phyloP scores from a whole-genome alignment of 108 stramenopile species.

The Pseudonitzschia pungens region DNA sequence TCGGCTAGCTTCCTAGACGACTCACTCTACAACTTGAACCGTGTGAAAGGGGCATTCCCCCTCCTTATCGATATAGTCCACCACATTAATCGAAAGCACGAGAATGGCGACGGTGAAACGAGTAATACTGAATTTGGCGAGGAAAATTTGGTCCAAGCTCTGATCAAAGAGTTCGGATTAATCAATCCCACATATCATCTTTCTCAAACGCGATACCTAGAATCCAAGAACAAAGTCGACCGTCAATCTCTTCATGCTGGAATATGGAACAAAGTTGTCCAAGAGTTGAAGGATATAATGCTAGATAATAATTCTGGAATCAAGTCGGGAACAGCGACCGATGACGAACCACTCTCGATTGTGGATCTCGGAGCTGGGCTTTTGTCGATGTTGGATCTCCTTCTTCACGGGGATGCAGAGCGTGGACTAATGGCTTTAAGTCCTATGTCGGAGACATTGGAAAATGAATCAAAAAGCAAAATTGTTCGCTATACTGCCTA shows the following conservation, averaged over 20 bases:
- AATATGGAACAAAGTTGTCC: conserved; percentile 59
- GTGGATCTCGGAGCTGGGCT: conserved; percentile 80
- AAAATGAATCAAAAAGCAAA: conserved; percentile 15
- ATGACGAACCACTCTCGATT: conserved; percentile 31
- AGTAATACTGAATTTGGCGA: conserved; percentile 6
- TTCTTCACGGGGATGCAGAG: conserved; percentile 51
- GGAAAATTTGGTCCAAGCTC: conserved; percentile 50
- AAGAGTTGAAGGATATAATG: conserved; percentile 14
- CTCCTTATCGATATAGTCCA: conserved; percentile 36
- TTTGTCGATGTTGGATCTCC: conserved; percentile 66
- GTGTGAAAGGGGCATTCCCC: conserved; percentile 23
- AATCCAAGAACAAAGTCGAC: conserved; percentile 80
- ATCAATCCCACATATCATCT: conserved; percentile 48
- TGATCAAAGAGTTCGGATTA: conserved; percentile 53
- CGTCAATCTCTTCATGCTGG: conserved; percentile 51
- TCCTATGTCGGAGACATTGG: neutral
- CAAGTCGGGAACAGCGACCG: neutral
- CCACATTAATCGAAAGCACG: conserved; percentile 38
- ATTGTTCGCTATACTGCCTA: conserved; percentile 72
- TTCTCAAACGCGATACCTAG: conserved; percentile 67
- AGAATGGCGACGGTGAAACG: conserved; percentile 8
- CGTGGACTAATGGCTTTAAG: conserved; percentile 32
- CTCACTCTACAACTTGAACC: conserved; percentile 50
- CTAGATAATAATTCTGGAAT: too few species aligned
- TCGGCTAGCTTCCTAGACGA: conserved; percentile 29